Evolutionary conservation across 805 yeast species (phyloP).

Genomic region (Pichia thaimueangensis): DNA sequence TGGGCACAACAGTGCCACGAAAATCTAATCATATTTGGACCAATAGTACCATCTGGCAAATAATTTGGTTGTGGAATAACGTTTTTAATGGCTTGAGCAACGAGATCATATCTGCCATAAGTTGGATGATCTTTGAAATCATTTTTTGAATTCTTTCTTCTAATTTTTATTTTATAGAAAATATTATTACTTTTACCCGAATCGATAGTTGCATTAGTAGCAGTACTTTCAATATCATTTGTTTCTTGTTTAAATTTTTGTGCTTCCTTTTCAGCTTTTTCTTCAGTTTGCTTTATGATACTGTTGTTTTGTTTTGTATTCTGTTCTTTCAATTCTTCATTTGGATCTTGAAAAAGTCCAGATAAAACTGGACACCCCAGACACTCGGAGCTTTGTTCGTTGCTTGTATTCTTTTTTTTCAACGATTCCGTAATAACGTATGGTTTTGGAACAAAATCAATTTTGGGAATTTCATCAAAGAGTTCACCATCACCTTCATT

Average conservation of each 20-base stretch:
- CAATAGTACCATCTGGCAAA: slow-evolving; percentile 60
- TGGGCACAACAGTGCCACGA: slow-evolving; percentile 92
- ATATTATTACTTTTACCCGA: slow-evolving; percentile 15
- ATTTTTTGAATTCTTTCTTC: slow-evolving; percentile 18
- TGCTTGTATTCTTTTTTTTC: background rate
- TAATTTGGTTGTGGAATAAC: slow-evolving; percentile 34
- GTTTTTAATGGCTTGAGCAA: slow-evolving; percentile 32
- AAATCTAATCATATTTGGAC: slow-evolving; percentile 71
- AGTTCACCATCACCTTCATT: background rate
- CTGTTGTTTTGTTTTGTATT: no score
- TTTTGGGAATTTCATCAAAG: background rate
- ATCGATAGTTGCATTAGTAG: slow-evolving; percentile 1
- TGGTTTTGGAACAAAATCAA: slow-evolving; percentile 13
- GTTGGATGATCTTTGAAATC: slow-evolving; percentile 19
- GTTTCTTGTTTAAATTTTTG: no score
- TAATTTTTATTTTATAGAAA: slow-evolving; percentile 25
- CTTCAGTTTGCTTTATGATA: background rate
- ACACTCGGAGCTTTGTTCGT: background rate
- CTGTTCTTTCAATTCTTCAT: background rate
- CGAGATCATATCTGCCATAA: slow-evolving; percentile 27
- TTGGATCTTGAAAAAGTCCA: slow-evolving; percentile 4
- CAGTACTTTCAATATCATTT: slow-evolving; percentile 1
- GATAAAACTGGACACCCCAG: slow-evolving; percentile 9
- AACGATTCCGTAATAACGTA: slow-evolving; percentile 10
- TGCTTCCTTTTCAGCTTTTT: background rate